Base-by-base conservation (phyloP, 2,329 filamentous ascomycete genomes). In the Cladosporium sp. region DNA sequence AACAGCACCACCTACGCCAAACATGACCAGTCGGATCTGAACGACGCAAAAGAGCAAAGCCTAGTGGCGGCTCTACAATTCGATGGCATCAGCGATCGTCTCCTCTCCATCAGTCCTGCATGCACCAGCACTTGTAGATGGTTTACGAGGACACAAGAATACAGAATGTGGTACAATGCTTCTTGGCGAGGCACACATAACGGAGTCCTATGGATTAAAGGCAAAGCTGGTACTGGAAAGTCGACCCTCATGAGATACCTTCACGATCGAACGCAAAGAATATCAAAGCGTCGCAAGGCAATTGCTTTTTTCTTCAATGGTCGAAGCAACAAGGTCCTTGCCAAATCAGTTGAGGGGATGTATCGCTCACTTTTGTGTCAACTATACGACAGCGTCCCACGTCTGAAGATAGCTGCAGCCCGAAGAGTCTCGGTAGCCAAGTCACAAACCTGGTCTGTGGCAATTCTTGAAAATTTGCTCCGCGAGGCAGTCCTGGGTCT, bases 201-300 rank as follows among this genome's bases (percentile, higher is more conserved):
- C 25, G 51, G 15, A 34, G 55, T 64, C 4, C 25, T 64, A 3
- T 63, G 62, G 62, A 56, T 64, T 45, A 64, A 64, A 55, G 62
- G 62, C 1, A 64, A 63, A 17, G 56, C 62, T 5, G 62, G 60
- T 12, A 52, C 57, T 15, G 62, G 62, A 0, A 64, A 64, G 39
- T 63, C 62, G 7, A 63, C 62, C 12, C 36, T 63, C 5, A 60
- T 63, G 42, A 62, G 57, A 19, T 60, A 51, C 39, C 11, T 56
- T 2, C 20, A 25, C 19, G 30, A 40, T 20, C 19, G 39, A 6
- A 19, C 19, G 12, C 15, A 14, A 7, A 39, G 47, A 8, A 9
- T 22, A 9, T 15, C 19, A 3, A 7, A 54, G 25, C 17, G 22
- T 15, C 2, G 19, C 30, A 3, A 6, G 14, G 5, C 7, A 3